phyloP scores from a whole-genome alignment of 73 alveolate species.

The Paramecium caudatum region DNA sequence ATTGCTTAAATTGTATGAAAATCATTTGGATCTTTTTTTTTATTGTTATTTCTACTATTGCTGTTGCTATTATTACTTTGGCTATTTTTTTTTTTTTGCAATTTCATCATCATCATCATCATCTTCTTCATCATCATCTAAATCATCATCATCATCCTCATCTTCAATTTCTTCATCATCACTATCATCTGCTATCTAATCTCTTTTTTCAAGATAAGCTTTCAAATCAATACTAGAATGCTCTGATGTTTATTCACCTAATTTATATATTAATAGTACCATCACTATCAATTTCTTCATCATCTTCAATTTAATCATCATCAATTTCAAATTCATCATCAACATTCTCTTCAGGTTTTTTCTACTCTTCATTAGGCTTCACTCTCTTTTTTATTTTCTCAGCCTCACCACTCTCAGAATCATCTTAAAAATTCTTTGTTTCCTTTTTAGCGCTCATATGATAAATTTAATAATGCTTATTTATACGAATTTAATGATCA shows the following conservation, averaged over 20 bases:
- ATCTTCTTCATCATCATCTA: background rate
- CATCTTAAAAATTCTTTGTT: background rate
- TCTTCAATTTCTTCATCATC: conserved; percentile 55
- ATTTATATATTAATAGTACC: background rate
- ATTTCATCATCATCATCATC: background rate
- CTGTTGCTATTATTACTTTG: no score
- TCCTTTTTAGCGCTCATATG: conserved; percentile 57
- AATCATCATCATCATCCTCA: background rate
- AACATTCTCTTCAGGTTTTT: background rate
- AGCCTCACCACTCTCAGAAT: conserved; percentile 38
- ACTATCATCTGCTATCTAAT: conserved; percentile 13
- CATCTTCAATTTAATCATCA: background rate
- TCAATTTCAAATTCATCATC: conserved; percentile 27
- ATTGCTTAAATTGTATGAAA: background rate
- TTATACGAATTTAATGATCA: background rate
- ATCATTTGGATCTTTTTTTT: conserved; percentile 1
- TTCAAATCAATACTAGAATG: conserved; percentile 45
- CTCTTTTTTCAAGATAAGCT: conserved; percentile 41
- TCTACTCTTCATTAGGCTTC: conserved; percentile 11
- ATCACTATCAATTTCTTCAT: conserved; percentile 43
- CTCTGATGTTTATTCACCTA: conserved; percentile 16
- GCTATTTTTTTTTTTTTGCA: no score
- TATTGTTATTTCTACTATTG: background rate
- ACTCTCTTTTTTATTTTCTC: background rate
- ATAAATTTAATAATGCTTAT: background rate